These are phyloP conservation scores for Corynespora cassiicola DNA, from an alignment of 2,329 filamentous ascomycete species.

Conservation along the genomic window DNA sequence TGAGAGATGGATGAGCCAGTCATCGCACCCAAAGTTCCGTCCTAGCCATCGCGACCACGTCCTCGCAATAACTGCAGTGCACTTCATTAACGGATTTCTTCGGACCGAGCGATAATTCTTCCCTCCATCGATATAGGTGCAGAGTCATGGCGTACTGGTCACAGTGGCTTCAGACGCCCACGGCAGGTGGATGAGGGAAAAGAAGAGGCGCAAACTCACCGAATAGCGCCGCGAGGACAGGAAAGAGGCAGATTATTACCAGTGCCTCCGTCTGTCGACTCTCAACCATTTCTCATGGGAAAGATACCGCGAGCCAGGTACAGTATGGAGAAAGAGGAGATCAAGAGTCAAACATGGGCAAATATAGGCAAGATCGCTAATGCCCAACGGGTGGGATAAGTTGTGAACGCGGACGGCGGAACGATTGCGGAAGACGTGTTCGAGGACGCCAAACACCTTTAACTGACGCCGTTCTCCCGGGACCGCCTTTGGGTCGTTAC, in stretches of 20 bases:
- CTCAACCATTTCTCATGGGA: conserved; percentile 23
- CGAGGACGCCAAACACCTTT: conserved; percentile 4
- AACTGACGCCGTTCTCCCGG: not conserved
- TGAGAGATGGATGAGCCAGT: conserved; percentile 36
- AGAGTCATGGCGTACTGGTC: too few species aligned
- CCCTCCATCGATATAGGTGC: too few species aligned
- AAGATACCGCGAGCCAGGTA: conserved; percentile 1
- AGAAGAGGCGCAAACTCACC: too few species aligned
- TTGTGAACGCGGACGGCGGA: not conserved
- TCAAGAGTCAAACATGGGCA: not conserved
- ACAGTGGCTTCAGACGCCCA: too few species aligned
- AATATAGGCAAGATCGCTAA: not conserved
- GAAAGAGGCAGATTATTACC: conserved; percentile 32
- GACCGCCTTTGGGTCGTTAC: not conserved
- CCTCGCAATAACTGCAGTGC: conserved; percentile 30
- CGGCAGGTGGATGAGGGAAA: too few species aligned
- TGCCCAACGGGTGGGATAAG: conserved; percentile 1
- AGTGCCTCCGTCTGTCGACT: conserved; percentile 35
- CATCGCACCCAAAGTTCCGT: conserved; percentile 42
- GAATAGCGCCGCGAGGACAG: conserved; percentile 34
- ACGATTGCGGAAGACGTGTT: too few species aligned
- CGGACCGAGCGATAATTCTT: too few species aligned
- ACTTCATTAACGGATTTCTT: too few species aligned
- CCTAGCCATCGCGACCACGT: conserved; percentile 35
- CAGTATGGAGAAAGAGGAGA: not conserved